Conservation (phyloP, 306 rosid species). For the Mimosa pudica region DNA sequence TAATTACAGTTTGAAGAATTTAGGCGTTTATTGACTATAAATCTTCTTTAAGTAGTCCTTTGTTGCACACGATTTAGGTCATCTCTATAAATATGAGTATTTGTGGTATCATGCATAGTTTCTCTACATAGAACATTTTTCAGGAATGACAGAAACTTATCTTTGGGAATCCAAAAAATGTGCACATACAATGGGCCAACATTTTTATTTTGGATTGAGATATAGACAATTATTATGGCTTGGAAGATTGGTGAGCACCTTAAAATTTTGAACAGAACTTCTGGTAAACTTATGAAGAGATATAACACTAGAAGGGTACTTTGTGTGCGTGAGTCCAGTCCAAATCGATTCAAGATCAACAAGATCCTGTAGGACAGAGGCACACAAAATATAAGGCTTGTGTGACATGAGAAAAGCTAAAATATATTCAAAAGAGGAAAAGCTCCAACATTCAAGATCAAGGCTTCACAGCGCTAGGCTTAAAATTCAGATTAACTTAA, state of each 20-base stretch:
- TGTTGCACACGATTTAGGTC: not conserved
- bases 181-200: not conserved
- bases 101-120: not conserved
- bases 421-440: not conserved
- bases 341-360: slow-evolving; percentile 44
- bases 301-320: slow-evolving; percentile 41
- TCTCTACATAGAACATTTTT: not conserved
- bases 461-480: not conserved
- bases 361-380: slow-evolving; percentile 37
- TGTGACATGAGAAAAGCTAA: slow-evolving; percentile 4
- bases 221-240: not conserved
- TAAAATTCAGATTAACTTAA: not conserved
- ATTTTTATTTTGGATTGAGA: not conserved
- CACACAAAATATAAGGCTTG: not conserved
- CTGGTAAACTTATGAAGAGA: slow-evolving; percentile 47
- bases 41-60: not conserved
- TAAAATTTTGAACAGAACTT: slow-evolving; percentile 42
- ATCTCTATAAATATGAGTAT: not conserved
- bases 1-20: not conserved
- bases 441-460: not conserved
- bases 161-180: not conserved
- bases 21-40: not conserved
- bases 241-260: slow-evolving; percentile 34
- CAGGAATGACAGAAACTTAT: not conserved
- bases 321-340: slow-evolving; percentile 44